phyloP scores from a whole-genome alignment of 2,329 filamentous ascomycete genomes.

The Microcyclosporella mali region DNA sequence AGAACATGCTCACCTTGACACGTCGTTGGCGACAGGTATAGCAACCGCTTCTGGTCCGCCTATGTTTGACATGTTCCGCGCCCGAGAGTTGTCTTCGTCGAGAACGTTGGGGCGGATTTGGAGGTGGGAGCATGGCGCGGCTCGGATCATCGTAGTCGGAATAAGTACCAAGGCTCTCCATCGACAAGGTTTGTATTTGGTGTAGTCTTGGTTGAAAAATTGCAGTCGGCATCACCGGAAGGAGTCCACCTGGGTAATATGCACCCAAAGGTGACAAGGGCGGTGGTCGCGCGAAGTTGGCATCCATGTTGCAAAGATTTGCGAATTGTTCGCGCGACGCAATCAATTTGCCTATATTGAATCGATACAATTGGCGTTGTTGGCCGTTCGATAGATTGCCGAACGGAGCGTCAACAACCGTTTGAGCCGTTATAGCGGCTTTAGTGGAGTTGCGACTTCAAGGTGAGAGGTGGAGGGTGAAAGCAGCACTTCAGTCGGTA shows the following conservation, averaged over 20 bases:
- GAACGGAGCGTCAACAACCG: slow-evolving; percentile 10
- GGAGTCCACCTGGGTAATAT: slow-evolving; percentile 28
- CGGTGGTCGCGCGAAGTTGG: slow-evolving; percentile 20
- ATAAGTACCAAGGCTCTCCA: slow-evolving; percentile 30
- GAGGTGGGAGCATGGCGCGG: slow-evolving; percentile 22
- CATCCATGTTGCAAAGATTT: slow-evolving; percentile 23
- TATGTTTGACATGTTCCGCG: slow-evolving; percentile 79
- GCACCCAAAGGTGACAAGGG: slow-evolving; percentile 25
- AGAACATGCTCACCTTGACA: slow-evolving; percentile 56
- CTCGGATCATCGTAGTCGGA: slow-evolving; percentile 28
- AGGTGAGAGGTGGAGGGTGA: slow-evolving; percentile 17
- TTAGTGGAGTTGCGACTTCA: slow-evolving; percentile 12
- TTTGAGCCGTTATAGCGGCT: slow-evolving; percentile 12
- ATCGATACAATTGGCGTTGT: slow-evolving; percentile 7
- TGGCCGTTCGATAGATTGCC: slow-evolving; percentile 11
- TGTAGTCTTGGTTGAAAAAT: slow-evolving; percentile 24
- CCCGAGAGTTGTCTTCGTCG: slow-evolving; percentile 25
- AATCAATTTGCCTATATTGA: slow-evolving; percentile 17
- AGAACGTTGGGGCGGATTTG: slow-evolving; percentile 18
- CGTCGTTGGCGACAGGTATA: slow-evolving; percentile 83
- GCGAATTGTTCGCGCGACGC: slow-evolving; percentile 3
- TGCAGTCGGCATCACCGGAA: slow-evolving; percentile 27
- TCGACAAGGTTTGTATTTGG: slow-evolving; percentile 29
- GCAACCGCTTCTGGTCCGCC: slow-evolving; percentile 87
- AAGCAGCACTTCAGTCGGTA: slow-evolving; percentile 6